These are phyloP conservation scores for Raphidocelis subcapitata DNA, from an alignment of 139 green algal genomes.

Conservation along the genomic window DNA sequence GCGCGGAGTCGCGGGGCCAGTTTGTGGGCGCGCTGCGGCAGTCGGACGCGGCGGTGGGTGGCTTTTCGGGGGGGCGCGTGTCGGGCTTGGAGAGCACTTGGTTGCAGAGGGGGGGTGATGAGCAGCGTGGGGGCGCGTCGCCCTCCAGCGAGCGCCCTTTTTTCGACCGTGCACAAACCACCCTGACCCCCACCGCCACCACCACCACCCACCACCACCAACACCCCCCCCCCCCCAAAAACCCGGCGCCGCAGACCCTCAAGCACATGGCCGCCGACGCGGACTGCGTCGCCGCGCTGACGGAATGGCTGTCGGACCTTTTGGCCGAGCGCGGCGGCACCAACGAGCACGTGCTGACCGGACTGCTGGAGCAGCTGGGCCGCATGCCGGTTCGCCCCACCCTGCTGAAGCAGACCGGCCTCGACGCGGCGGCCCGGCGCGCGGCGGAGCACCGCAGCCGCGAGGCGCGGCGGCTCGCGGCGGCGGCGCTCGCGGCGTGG, in stretches of 20 bases:
- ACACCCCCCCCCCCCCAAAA: too few relatives aligned
- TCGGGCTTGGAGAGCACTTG: too few relatives aligned
- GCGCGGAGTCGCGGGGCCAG: neutral
- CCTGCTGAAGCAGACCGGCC: neutral
- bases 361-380: conserved; percentile 24
- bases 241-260: neutral
- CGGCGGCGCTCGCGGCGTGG: neutral
- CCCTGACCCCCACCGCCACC: too few relatives aligned
- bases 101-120: neutral
- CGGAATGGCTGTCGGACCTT: conserved; percentile 31
- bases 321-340: conserved; percentile 10
- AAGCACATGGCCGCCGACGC: conserved; percentile 12
- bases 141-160: too few relatives aligned
- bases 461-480: neutral
- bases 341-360: conserved; percentile 27
- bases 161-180: too few relatives aligned
- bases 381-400: too few relatives aligned
- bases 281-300: conserved; percentile 11
- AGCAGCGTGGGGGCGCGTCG: neutral
- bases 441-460: conserved; percentile 9
- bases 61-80: too few relatives aligned
- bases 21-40: neutral
- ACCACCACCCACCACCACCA: too few relatives aligned
- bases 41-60: neutral
- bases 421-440: conserved; percentile 9